phyloP scores from a whole-genome alignment of 2,329 filamentous ascomycete genomes.

The Sporothrix humicola region DNA sequence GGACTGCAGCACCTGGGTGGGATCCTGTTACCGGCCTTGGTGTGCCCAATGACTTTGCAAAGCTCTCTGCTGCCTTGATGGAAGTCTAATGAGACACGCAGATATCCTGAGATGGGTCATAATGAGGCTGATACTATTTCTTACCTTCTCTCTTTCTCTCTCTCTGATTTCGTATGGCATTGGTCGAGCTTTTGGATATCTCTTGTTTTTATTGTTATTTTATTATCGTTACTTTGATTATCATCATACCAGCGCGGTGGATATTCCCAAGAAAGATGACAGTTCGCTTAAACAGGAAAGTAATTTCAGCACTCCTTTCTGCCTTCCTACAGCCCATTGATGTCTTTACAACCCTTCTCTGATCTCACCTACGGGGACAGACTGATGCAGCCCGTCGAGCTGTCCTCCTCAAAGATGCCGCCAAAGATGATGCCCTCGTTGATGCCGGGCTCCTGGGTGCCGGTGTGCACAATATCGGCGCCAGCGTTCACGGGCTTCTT shows the following conservation, averaged over 20 bases:
- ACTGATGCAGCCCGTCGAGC: conserved; percentile 48
- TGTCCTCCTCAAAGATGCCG: conserved; percentile 61
- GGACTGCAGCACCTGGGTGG: conserved; percentile 53
- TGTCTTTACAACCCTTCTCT: background rate
- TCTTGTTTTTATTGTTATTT: background rate
- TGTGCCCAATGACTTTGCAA: conserved; percentile 51
- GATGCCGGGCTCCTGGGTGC: conserved; percentile 55
- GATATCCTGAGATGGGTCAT: background rate
- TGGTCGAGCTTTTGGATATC: background rate
- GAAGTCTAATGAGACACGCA: background rate
- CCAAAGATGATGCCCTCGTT: conserved; percentile 60
- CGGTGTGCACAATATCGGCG: conserved; percentile 54
- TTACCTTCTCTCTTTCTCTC: background rate
- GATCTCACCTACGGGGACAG: conserved; percentile 40
- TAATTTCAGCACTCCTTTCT: background rate
- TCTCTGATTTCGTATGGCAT: background rate
- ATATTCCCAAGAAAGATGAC: background rate
- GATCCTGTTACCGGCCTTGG: conserved; percentile 59
- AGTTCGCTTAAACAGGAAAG: background rate
- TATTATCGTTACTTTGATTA: background rate
- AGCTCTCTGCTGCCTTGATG: conserved; percentile 39
- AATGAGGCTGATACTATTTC: background rate
- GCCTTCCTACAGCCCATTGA: background rate
- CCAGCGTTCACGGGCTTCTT: conserved; percentile 62
- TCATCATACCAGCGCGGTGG: background rate